Evolutionary conservation across 2,329 filamentous ascomycete species (phyloP).

Genomic region (Clathrospora elynae): DNA sequence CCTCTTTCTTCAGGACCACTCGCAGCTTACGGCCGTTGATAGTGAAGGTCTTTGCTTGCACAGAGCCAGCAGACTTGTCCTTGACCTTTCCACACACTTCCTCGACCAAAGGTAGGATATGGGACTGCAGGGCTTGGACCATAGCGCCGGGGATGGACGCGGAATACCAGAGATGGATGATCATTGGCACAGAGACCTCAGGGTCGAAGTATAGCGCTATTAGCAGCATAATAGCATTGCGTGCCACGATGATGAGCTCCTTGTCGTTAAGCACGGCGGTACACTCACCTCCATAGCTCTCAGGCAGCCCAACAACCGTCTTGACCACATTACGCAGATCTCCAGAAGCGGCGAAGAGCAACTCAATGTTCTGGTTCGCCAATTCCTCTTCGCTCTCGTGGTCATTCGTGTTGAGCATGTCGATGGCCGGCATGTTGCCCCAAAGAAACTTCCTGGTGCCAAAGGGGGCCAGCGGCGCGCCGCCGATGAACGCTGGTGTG

Average conservation of each 20-base stretch:
- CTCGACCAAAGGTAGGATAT: conserved; percentile 42
- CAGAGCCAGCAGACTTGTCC: conserved; percentile 23
- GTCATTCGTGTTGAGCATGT: conserved; percentile 43
- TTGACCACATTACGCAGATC: conserved; percentile 53
- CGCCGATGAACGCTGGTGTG: conserved; percentile 31
- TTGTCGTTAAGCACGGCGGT: conserved; percentile 49
- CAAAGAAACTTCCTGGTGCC: conserved; percentile 37
- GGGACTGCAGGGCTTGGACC: conserved; percentile 24
- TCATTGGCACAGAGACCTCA: conserved; percentile 35
- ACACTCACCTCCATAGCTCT: conserved; percentile 29
- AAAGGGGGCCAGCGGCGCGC: background rate
- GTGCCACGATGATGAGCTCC: conserved; percentile 47
- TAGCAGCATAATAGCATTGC: conserved; percentile 52
- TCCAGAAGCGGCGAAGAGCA: conserved; percentile 53
- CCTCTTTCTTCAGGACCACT: conserved; percentile 36
- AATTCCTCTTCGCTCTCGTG: conserved; percentile 38
- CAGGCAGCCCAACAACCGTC: conserved; percentile 46
- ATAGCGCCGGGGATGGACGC: conserved; percentile 38
- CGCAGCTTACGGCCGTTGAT: conserved; percentile 22
- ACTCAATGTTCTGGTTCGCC: conserved; percentile 18
- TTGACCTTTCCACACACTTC: conserved; percentile 43
- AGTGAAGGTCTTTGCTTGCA: conserved; percentile 44
- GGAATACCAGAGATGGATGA: conserved; percentile 57
- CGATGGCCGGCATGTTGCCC: conserved; percentile 51
- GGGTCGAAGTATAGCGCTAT: conserved; percentile 29